Conservation (phyloP, 768 basidiomycete species). For the Russula sp. region DNA sequence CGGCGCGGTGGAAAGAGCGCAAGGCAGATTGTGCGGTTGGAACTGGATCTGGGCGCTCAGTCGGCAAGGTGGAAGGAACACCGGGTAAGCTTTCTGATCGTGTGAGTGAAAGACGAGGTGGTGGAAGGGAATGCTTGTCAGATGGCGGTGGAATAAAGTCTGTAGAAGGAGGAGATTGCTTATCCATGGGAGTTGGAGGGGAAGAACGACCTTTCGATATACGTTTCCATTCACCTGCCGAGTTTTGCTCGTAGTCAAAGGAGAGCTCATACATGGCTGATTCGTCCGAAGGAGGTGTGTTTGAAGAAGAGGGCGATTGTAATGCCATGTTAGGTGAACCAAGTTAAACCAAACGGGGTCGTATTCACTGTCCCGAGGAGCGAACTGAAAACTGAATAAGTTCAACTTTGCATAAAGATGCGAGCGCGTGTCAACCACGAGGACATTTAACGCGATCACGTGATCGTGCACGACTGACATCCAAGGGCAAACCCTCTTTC, state of each 20-base stretch:
- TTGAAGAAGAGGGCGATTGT: constrained; percentile 25
- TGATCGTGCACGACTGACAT: background rate
- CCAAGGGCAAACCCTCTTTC: too few relatives aligned
- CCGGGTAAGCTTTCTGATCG: constrained; percentile 62
- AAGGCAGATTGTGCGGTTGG: constrained; percentile 29
- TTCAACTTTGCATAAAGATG: constrained; percentile 10
- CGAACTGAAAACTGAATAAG: background rate
- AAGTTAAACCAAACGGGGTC: background rate
- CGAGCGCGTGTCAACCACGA: constrained; percentile 10
- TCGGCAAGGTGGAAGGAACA: constrained; percentile 31
- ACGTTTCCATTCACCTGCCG: constrained; percentile 50
- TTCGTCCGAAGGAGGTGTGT: constrained; percentile 45
- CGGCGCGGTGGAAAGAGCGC: constrained; percentile 61
- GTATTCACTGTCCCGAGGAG: background rate
- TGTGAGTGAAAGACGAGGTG: constrained; percentile 46
- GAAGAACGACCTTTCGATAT: constrained; percentile 49
- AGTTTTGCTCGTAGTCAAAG: constrained; percentile 57
- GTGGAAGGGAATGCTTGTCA: constrained; percentile 35
- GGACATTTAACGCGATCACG: constrained; percentile 15
- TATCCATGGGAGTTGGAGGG: constrained; percentile 38
- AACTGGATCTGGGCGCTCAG: constrained; percentile 28
- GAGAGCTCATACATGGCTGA: constrained; percentile 59
- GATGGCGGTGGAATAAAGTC: constrained; percentile 24
- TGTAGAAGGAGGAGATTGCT: constrained; percentile 23
- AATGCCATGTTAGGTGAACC: background rate